Conservation (phyloP, 2,329 filamentous ascomycete genomes). For the Cladosporium sp. region DNA sequence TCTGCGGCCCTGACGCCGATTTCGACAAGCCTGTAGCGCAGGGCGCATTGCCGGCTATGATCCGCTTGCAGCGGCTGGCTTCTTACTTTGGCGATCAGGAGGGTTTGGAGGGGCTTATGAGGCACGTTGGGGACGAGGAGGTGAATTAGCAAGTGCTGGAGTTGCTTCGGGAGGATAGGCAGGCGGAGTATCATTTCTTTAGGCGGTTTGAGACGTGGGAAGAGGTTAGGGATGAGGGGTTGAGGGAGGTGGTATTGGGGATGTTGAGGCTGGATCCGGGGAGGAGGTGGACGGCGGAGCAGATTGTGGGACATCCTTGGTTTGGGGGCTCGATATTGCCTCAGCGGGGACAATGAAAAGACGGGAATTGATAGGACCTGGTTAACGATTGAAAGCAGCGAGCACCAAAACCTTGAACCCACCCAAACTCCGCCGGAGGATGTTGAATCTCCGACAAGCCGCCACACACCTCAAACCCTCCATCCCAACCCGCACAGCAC, state of each 20-base stretch:
- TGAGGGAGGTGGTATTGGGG: background rate
- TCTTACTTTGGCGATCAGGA: slow-evolving; percentile 28
- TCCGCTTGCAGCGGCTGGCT: slow-evolving; percentile 27
- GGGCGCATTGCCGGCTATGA: slow-evolving; percentile 22
- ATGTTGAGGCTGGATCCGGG: background rate
- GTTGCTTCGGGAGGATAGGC: slow-evolving; percentile 13
- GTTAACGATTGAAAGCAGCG: too few species aligned
- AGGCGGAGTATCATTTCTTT: background rate
- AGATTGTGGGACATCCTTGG: background rate
- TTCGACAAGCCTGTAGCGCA: slow-evolving; percentile 17
- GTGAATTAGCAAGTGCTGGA: slow-evolving; percentile 25
- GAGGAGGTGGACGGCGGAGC: background rate
- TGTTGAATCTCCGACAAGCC: too few species aligned
- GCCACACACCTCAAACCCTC: too few species aligned
- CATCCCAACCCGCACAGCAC: too few species aligned
- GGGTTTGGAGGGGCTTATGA: slow-evolving; percentile 27
- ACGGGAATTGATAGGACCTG: too few species aligned
- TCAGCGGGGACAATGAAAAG: too few species aligned
- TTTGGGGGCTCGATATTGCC: background rate
- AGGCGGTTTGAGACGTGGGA: background rate
- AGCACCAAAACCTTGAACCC: too few species aligned
- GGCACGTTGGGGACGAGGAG: slow-evolving; percentile 30
- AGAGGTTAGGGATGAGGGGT: background rate
- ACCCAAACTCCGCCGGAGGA: too few species aligned
- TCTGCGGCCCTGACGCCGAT: slow-evolving; percentile 26